These are phyloP conservation scores for Paecilomyces sp. DNA, from an alignment of 2,329 filamentous ascomycete species.

Conservation along the genomic window DNA sequence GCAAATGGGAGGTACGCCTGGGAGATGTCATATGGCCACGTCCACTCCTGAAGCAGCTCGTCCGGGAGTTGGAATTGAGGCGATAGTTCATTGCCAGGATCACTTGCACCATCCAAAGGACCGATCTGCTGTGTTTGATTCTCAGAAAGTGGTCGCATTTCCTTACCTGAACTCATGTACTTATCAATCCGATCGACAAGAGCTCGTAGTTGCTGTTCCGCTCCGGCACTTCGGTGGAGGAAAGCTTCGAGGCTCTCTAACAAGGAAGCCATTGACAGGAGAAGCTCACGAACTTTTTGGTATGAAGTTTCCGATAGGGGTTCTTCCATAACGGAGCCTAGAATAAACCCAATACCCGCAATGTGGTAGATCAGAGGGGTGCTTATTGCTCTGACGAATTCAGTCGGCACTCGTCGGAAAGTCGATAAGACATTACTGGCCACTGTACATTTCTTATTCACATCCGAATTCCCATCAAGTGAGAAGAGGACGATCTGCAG, in stretches of 20 bases:
- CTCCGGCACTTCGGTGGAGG: slow-evolving; percentile 32
- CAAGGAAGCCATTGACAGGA: slow-evolving; percentile 40
- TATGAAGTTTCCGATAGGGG: slow-evolving; percentile 37
- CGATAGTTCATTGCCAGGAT: slow-evolving; percentile 12
- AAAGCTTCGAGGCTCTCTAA: slow-evolving; percentile 38
- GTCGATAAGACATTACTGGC: slow-evolving; percentile 38
- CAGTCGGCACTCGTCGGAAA: slow-evolving; percentile 37
- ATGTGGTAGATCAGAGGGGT: slow-evolving; percentile 44
- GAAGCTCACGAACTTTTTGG: slow-evolving; percentile 32
- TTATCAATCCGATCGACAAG: slow-evolving; percentile 40
- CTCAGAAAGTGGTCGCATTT: slow-evolving; percentile 5
- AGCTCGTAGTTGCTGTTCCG: slow-evolving; percentile 31
- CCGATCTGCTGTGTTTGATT: slow-evolving; percentile 1
- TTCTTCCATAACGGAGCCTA: slow-evolving; percentile 42
- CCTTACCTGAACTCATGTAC: slow-evolving; percentile 25
- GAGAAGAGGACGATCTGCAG: slow-evolving; percentile 42
- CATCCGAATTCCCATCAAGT: slow-evolving; percentile 21
- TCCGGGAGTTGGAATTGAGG: slow-evolving; percentile 33
- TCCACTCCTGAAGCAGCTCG: slow-evolving; percentile 35
- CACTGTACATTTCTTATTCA: slow-evolving; percentile 41
- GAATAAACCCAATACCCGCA: slow-evolving; percentile 42
- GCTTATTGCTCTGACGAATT: slow-evolving; percentile 43
- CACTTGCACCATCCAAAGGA: slow-evolving; percentile 3
- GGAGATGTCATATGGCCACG: slow-evolving; percentile 24
- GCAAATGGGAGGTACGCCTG: too few relatives aligned